Evolutionary conservation across 2,329 filamentous ascomycete genomes (phyloP).

Genomic region (Aspergillus phoenicis): DNA sequence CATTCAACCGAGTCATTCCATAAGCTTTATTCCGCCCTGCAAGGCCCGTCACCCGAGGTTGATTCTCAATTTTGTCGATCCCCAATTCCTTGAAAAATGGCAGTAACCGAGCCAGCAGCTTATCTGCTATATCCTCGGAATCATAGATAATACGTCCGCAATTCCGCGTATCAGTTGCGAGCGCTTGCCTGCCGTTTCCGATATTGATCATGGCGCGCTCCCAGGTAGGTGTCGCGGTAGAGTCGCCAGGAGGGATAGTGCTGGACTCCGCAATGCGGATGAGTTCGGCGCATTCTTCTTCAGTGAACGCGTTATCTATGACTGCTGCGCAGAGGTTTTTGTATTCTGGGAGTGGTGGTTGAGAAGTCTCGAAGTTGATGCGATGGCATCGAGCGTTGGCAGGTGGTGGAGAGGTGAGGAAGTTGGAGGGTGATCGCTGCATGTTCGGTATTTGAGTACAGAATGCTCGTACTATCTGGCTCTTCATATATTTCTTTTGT

Average conservation of each 20-base stretch:
- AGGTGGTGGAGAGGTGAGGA: conserved; percentile 42
- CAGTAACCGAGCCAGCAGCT: conserved; percentile 62
- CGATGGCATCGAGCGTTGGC: conserved; percentile 49
- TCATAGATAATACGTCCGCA: conserved; percentile 81
- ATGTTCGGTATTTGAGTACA: neutral
- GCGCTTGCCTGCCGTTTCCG: conserved; percentile 62
- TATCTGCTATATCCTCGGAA: conserved; percentile 57
- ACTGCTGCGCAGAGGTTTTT: conserved; percentile 60
- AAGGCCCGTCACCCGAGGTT: conserved; percentile 49
- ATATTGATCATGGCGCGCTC: conserved; percentile 68
- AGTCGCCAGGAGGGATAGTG: conserved; percentile 23
- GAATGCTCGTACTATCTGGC: no score
- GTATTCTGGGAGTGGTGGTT: conserved; percentile 54
- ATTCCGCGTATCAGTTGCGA: conserved; percentile 63
- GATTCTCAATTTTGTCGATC: conserved; percentile 41
- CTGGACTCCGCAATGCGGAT: conserved; percentile 55
- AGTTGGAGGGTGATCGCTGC: conserved; percentile 42
- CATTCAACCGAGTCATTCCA: conserved; percentile 59
- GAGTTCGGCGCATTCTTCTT: conserved; percentile 64
- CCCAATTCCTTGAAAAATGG: conserved; percentile 53
- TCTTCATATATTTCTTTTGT: no score
- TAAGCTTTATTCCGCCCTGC: conserved; percentile 44
- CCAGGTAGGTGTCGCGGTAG: conserved; percentile 53
- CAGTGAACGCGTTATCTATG: conserved; percentile 64
- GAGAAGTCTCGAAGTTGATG: conserved; percentile 58